Base-by-base conservation (phyloP, 768 basidiomycete genomes). In the Kwoniella botswanensis region DNA sequence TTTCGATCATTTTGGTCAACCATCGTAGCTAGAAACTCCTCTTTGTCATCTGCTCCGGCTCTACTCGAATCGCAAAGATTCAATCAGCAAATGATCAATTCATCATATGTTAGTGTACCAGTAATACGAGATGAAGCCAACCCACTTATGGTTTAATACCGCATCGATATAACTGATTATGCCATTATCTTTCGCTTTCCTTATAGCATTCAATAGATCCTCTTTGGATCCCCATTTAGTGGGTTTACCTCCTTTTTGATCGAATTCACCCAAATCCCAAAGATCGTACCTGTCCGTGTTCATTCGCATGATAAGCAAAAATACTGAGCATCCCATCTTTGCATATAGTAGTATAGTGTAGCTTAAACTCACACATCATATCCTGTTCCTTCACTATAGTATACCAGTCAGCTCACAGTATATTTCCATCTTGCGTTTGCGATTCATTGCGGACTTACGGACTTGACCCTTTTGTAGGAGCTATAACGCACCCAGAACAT, bases 151-250 rank as follows among this genome's bases (percentile, higher is more conserved):
- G 83, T 95, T 95, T 70, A 98, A 86, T 3, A 98, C 92, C 1
- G 93, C 93, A 75, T 96, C 94, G 59, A 94, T 89, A 26, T 93
- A 84, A 46, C 93, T 87, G 72, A 91, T 89, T 18, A 98, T 87
- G 5, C 90, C 89, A 74, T 88, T 87, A 70, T 87, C 84, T 74
- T 86, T 87, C 2, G 94, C 94, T n/a, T 85, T 83, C 69, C 86
- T 85, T 77, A 91, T 91, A 24, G 92, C 92, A 12, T 85, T 76
- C 1, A 93, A 78, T 29, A 94, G 87, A 70, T 96, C 91, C 35
- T 92, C 88, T 74, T 89, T 91, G 13, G 91, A 90, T 24, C 94
- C 94, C 93, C 94, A 98, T 69, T 93, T 87, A 1, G 94, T 96
- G 17, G 85, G 82, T 42, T 63, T 67, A 21, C 55, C 68, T 4